phyloP scores from a whole-genome alignment of 306 rosid species.

The Casuarina equisetifolia region DNA sequence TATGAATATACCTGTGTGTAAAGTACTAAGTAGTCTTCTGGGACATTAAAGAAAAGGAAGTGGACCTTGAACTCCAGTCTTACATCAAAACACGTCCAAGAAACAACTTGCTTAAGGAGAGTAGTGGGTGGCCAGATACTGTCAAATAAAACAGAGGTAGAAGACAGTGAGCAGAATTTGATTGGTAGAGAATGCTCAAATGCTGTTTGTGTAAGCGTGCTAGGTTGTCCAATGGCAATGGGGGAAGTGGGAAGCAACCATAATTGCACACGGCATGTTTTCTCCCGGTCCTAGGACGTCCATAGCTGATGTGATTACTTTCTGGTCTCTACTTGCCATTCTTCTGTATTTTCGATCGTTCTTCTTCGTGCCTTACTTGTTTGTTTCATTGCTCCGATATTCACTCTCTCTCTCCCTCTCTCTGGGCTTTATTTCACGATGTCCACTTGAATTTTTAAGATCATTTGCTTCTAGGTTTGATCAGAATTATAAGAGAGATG shows the following conservation, averaged over 20 bases:
- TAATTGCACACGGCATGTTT: neutral
- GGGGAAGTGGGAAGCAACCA: neutral
- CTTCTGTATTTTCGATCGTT: conserved; percentile 1
- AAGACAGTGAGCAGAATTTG: neutral
- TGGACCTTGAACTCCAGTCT: neutral
- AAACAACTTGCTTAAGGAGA: neutral
- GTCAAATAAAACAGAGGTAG: neutral
- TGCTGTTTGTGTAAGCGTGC: neutral
- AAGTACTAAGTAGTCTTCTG: too few species aligned
- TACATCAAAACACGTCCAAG: neutral
- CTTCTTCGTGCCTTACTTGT: neutral
- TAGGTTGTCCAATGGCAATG: too few species aligned
- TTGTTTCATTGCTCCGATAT: neutral
- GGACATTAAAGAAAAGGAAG: neutral
- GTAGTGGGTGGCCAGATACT: neutral
- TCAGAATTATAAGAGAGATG: neutral
- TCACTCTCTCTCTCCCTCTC: neutral
- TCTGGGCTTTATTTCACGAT: neutral
- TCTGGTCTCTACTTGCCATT: conserved; percentile 22
- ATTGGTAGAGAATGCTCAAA: neutral
- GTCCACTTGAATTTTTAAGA: neutral
- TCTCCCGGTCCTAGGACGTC: neutral
- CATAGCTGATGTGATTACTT: neutral
- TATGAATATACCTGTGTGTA: too few species aligned
- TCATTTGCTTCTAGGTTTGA: conserved; percentile 7